Evolutionary conservation across 2,329 filamentous ascomycete species (phyloP), one percentile per base, ranked within the genome.

Genomic region (Neocucurbitaria cava): DNA sequence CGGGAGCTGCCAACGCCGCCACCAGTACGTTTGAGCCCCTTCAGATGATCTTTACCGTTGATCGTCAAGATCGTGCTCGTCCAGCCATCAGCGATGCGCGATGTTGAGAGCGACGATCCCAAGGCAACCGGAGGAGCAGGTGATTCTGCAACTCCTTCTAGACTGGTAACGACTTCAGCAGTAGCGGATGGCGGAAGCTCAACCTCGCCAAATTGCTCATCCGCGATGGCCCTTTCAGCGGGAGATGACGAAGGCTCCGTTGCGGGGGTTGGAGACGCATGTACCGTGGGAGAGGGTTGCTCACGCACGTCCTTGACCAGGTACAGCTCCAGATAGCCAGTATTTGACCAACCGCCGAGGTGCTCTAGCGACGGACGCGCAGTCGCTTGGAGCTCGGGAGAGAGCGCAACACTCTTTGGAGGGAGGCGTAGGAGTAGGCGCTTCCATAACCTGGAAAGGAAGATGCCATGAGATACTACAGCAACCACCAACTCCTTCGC

Each of bases 381-480:
- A 31, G 65, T 64, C 52, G 76, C 71, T 4, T 72, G 71, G 6
- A 83, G 70, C 28, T 79, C 77, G 11, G 79, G 68, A 5, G 73
- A 74, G 23, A 85, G 62, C 1, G 69, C 66, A 6, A 86, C 74
- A 58, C 76, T 81, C 42, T 74, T 74, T 11, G 74, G 66, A 2
- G 78, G 75, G 54, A 91, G 83, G 3, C 84, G 81, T 11, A 78
- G 75, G 7, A 89, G 77, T 13, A 96, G 72, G 11, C 82, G 80
- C 50, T 83, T 82, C 82, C 89, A 88, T 0, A 96, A 75, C 28
- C 86, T 82, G 2, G 85, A 86, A 2, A 96, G 82, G 36, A 96
- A 86, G 56, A 96, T 88, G 15, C 93, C 92, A 68, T 97, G 93
- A 1, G 92, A 89, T 3, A 96, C 89, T 13, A 96, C 77, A 1